Evolutionary conservation across 176 grass and related monocot genomes (phyloP), one percentile per base, ranked within the genome.

Genomic region (Aechmea fasciata): DNA sequence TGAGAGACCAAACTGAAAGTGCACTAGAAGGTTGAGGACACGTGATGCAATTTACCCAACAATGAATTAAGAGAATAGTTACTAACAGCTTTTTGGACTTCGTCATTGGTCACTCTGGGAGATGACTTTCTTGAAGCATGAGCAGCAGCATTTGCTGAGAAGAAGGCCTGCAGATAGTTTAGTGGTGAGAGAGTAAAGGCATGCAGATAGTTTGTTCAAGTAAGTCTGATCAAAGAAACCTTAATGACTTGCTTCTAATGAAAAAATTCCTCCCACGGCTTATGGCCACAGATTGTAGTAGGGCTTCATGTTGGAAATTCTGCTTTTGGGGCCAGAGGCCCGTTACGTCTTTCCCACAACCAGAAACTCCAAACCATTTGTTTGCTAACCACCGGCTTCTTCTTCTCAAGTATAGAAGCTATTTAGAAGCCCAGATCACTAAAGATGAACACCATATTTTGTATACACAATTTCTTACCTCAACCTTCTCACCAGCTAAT

Each of bases 71-170:
- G 33, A 41, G 33, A 41, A 41, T 59, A 17, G 54, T 15, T 59
- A 91, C 91, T 86, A 92, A 96, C 93, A 55, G 79, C 89, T 57
- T 90, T 89, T 53, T 92, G 86, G 48, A 96, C 93, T 74, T 96
- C 93, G 77, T 83, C 81, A 11, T 96, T 96, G 51, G 81, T 96
- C 74, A 96, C 93, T 72, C 93, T 87, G 11, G 93, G 88, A 66
- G 93, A 96, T 47, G 86, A 83, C 49, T 73, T 92, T 68, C 89
- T 92, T 81, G 88, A 87, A 79, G 89, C 81, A 52, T 83, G 93
- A 83, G 93, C 86, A 83, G 81, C 83, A 26, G 84, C 86, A 85
- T 92, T 96, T 53, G 83, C 86, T 49, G 78, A 83, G 61, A 96
- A 92, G 83, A 92, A 96, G 75, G 75, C 85, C 92, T 96, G 80